A percentile compares a stretch with the other conserved stretches of the same genome.
Conservation (phyloP, 2,329 filamentous ascomycete genomes). For the Phaeosphaeria sp. region DNA sequence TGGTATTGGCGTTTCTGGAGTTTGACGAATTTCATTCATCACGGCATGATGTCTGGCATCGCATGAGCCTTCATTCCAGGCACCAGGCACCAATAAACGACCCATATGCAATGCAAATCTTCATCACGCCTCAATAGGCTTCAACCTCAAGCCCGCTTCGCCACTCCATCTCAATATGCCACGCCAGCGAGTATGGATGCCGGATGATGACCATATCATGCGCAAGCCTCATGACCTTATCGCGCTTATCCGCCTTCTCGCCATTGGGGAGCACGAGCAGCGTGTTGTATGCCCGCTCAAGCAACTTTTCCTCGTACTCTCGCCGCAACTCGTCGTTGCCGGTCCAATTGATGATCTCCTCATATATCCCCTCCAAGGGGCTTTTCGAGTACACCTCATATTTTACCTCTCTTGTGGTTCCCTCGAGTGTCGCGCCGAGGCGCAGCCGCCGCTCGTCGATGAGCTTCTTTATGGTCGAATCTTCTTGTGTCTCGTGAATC, state of each 20-base stretch:
- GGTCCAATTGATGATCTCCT: slow-evolving; percentile 87
- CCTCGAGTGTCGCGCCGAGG: slow-evolving; percentile 80
- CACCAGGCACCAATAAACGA: neutral
- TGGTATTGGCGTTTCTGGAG: neutral
- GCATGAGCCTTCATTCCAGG: neutral
- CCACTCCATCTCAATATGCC: slow-evolving; percentile 92
- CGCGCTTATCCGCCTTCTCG: slow-evolving; percentile 73
- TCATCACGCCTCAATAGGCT: slow-evolving; percentile 22
- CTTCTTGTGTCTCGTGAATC: slow-evolving; percentile 85
- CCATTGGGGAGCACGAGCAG: slow-evolving; percentile 72
- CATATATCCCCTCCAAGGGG: slow-evolving; percentile 80
- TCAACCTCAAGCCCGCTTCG: slow-evolving; percentile 58
- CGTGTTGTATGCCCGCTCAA: slow-evolving; percentile 80
- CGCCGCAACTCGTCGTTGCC: slow-evolving; percentile 84
- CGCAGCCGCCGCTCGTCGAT: slow-evolving; percentile 89
- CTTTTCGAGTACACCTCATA: slow-evolving; percentile 80
- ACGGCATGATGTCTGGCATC: neutral
- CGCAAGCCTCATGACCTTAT: slow-evolving; percentile 77
- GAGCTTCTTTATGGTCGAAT: slow-evolving; percentile 84
- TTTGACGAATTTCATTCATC: neutral
- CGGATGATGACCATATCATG: slow-evolving; percentile 96
- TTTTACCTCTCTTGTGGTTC: slow-evolving; percentile 88
- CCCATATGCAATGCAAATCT: neutral
- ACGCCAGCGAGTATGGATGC: slow-evolving; percentile 86
- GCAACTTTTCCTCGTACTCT: slow-evolving; percentile 86